Percentiles rank a stretch among this genome's conserved stretches.
Evolutionary conservation across 805 yeast species (phyloP).

Genomic region (Nakazawaea wickerhamii): DNA sequence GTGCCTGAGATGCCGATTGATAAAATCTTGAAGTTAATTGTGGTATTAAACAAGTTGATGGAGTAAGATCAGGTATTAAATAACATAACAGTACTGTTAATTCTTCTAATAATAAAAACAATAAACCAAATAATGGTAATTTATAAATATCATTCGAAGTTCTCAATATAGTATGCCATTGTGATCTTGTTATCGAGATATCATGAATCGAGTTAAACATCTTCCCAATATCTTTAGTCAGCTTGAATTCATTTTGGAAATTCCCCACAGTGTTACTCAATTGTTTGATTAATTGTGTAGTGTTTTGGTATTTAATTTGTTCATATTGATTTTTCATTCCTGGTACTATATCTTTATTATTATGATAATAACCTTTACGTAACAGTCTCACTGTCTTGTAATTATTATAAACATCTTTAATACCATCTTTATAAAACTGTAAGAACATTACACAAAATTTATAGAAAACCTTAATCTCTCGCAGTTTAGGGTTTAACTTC

Average conservation of each 20-base stretch:
- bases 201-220: constrained; percentile 2
- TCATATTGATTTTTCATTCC: constrained; percentile 19
- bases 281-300: constrained; percentile 20
- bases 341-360: constrained; percentile 22
- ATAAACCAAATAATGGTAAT: constrained; percentile 52
- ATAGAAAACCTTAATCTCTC: constrained; percentile 13
- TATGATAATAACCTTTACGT: constrained; percentile 22
- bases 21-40: constrained; percentile 35
- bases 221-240: constrained; percentile 13
- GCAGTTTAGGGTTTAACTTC: constrained; percentile 3
- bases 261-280: constrained; percentile 21
- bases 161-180: constrained; percentile 46
- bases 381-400: constrained; percentile 25
- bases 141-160: constrained; percentile 44
- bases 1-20: constrained; percentile 22
- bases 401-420: constrained; percentile 49
- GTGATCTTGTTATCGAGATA: constrained; percentile 29
- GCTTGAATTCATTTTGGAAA: constrained; percentile 17
- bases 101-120: constrained; percentile 53
- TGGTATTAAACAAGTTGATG: constrained; percentile 58
- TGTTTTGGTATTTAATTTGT: constrained; percentile 16
- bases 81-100: constrained; percentile 48
- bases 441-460: constrained; percentile 24
- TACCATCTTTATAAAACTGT: constrained; percentile 53
- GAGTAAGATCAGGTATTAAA: constrained; percentile 50